phyloP scores from a whole-genome alignment of 768 basidiomycete genomes.

The Lyophyllum semitale region DNA sequence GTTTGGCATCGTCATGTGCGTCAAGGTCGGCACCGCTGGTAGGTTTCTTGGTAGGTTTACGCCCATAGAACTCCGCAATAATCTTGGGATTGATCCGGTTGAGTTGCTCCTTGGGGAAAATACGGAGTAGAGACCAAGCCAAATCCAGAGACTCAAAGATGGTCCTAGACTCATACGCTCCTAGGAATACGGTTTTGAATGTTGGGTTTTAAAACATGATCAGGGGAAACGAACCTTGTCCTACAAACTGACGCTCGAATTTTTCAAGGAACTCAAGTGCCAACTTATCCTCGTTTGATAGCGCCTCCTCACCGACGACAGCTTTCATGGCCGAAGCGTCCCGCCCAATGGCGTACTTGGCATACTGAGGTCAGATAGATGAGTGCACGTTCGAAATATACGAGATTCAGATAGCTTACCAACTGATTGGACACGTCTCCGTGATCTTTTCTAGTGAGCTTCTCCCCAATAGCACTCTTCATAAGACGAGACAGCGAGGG shows the following conservation, averaged over 20 bases:
- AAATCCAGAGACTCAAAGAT: conserved; percentile 98
- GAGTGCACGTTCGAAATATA: neutral
- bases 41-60: conserved; percentile 72
- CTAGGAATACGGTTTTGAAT: conserved; percentile 40
- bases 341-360: conserved; percentile 96
- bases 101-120: conserved; percentile 98
- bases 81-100: conserved; percentile 98
- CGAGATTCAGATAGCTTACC: conserved; percentile 48
- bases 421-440: conserved; percentile 99
- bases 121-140: conserved; percentile 94
- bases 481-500: conserved; percentile 98
- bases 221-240: conserved; percentile 68
- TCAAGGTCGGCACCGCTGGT: conserved; percentile 51
- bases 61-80: conserved; percentile 88
- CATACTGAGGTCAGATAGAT: conserved; percentile 59
- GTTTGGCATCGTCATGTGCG: conserved; percentile 37
- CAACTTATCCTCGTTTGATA: conserved; percentile 93
- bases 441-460: conserved; percentile 96
- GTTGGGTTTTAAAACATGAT: conserved; percentile 3
- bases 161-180: conserved; percentile 91
- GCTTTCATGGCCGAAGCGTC: conserved; percentile 99
- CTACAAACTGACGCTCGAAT: conserved; percentile 97
- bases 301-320: conserved; percentile 97
- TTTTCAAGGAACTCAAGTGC: conserved; percentile 97
- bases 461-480: conserved; percentile 99